These are phyloP conservation scores for Aspergillus nidulans DNA, from an alignment of 495 filamentous ascomycete genomes.

Conservation along the genomic window DNA sequence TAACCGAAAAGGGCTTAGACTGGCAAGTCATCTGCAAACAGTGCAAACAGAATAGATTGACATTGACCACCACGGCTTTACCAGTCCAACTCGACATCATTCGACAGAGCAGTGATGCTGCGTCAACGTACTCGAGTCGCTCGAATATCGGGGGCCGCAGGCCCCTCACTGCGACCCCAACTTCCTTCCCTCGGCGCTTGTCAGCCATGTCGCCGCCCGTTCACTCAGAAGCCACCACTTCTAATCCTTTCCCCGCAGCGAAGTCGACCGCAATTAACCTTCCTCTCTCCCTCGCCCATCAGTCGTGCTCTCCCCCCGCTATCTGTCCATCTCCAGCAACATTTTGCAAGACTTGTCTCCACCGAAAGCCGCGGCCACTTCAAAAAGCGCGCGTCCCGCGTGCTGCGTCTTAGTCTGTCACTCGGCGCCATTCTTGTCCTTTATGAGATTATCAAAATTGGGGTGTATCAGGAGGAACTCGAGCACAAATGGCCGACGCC, in stretches of 20 bases:
- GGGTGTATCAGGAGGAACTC: conserved; percentile 61
- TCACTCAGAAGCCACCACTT: conserved; percentile 45
- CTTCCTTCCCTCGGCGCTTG: neutral
- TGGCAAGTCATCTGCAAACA: too few species aligned
- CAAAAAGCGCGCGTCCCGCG: conserved; percentile 56
- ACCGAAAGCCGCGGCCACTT: conserved; percentile 68
- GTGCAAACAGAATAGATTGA: conserved; percentile 9
- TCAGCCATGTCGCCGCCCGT: conserved; percentile 26
- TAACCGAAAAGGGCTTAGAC: too few species aligned
- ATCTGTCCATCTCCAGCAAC: conserved; percentile 44
- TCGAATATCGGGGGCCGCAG: conserved; percentile 28
- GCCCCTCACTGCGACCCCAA: conserved; percentile 14
- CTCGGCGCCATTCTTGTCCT: conserved; percentile 53
- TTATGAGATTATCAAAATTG: conserved; percentile 50
- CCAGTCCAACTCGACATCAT: neutral
- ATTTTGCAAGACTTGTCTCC: conserved; percentile 67
- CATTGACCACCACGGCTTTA: neutral
- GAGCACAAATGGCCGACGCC: conserved; percentile 73
- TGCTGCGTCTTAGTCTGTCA: conserved; percentile 51
- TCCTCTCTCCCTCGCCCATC: conserved; percentile 55
- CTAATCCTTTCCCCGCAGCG: conserved; percentile 44
- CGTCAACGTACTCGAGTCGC: conserved; percentile 16
- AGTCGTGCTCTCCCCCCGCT: conserved; percentile 31
- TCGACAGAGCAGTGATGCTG: conserved; percentile 16
- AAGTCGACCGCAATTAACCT: conserved; percentile 74